Conservation (phyloP, 148 eudicot species). For the Pharnaceum exiguum region DNA sequence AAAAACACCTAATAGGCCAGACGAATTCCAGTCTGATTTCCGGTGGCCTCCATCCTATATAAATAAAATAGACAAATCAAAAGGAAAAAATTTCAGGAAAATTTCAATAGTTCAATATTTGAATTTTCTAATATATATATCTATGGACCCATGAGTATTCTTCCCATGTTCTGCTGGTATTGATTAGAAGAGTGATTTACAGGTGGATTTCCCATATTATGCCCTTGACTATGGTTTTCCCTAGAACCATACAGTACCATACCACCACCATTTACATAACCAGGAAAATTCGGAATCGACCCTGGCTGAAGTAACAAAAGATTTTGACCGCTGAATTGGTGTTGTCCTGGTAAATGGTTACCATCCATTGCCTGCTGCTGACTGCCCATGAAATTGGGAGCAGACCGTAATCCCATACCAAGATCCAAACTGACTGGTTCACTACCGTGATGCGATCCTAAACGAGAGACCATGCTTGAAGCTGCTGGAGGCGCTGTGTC, state of each 20-base stretch:
- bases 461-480: constrained; percentile 26
- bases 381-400: constrained; percentile 29
- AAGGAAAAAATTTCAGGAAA: constrained; percentile 2
- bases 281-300: constrained; percentile 41
- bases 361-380: constrained; percentile 33
- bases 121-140: constrained; percentile 13
- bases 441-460: constrained; percentile 38
- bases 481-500: constrained; percentile 35
- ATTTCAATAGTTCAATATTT: constrained; percentile 6
- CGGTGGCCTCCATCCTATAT: constrained; percentile 16
- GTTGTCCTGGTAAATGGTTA: constrained; percentile 31
- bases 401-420: constrained; percentile 62
- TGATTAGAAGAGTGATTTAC: constrained; percentile 56
- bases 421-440: constrained; percentile 76
- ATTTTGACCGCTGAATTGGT: constrained; percentile 25
- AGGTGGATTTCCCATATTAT: constrained; percentile 42
- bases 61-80: constrained; percentile 5
- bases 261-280: constrained; percentile 60
- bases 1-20: constrained; percentile 8
- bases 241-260: constrained; percentile 48
- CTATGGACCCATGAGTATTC: constrained; percentile 67
- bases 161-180: constrained; percentile 61
- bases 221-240: constrained; percentile 49
- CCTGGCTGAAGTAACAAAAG: constrained; percentile 36
- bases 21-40: constrained; percentile 4